Evolutionary conservation across 495 filamentous ascomycete genomes (phyloP).

Genomic region (Letharia lupina): DNA sequence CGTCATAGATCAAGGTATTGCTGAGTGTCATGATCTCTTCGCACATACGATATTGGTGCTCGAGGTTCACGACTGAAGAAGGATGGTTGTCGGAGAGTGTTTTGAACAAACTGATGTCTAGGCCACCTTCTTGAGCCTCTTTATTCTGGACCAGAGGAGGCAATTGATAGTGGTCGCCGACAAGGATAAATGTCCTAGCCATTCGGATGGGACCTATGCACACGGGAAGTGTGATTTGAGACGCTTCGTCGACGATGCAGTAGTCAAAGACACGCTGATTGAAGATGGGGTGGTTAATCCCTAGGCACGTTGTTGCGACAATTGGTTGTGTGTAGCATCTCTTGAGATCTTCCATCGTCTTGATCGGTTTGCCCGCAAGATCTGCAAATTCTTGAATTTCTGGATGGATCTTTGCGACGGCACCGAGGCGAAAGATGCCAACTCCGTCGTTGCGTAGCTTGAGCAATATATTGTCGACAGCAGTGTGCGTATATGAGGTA

Average conservation of each 20-base stretch:
- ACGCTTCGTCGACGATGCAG: slow-evolving; percentile 96
- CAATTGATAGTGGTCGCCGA: slow-evolving; percentile 93
- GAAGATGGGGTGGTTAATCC: slow-evolving; percentile 82
- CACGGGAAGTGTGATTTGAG: slow-evolving; percentile 91
- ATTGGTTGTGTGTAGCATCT: slow-evolving; percentile 74
- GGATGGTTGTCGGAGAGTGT: slow-evolving; percentile 83
- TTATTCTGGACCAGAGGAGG: slow-evolving; percentile 91
- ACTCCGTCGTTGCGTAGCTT: slow-evolving; percentile 77
- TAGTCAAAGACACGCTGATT: slow-evolving; percentile 88
- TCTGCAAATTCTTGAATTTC: slow-evolving; percentile 78
- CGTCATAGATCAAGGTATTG: slow-evolving; percentile 87
- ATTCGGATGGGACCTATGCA: slow-evolving; percentile 90
- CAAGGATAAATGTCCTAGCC: slow-evolving; percentile 86
- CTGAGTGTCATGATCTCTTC: slow-evolving; percentile 91
- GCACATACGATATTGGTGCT: slow-evolving; percentile 97
- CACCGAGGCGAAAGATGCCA: slow-evolving; percentile 74
- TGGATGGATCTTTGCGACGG: slow-evolving; percentile 72
- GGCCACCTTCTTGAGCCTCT: slow-evolving; percentile 71
- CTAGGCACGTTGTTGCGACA: slow-evolving; percentile 90
- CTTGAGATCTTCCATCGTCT: slow-evolving; percentile 72
- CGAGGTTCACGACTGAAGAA: slow-evolving; percentile 74
- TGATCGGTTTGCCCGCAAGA: slow-evolving; percentile 60
- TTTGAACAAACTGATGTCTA: slow-evolving; percentile 92
- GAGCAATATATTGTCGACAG: slow-evolving; percentile 93
- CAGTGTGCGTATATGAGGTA: slow-evolving; percentile 93